Evolutionary conservation across 805 yeast species (phyloP).

Genomic region (Nakazawaea anatomiae): DNA sequence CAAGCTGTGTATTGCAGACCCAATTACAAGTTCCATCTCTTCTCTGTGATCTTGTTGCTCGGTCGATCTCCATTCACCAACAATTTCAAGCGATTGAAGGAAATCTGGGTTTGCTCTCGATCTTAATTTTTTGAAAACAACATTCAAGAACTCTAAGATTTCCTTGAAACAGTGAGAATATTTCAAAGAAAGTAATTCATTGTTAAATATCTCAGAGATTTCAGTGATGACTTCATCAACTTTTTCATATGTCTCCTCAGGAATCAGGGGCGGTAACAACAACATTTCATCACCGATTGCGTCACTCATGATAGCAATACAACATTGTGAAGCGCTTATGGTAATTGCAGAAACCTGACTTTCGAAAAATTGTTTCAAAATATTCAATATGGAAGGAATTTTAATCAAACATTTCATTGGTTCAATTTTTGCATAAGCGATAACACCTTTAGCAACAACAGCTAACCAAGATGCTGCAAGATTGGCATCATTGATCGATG

Average conservation of each 20-base stretch:
- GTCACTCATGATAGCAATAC: conserved; percentile 70
- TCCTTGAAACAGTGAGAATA: conserved; percentile 74
- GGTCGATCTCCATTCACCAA: conserved; percentile 77
- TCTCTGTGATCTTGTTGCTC: conserved; percentile 62
- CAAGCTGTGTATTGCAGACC: conserved; percentile 68
- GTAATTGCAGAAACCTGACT: conserved; percentile 62
- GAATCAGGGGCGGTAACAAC: conserved; percentile 43
- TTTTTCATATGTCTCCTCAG: conserved; percentile 45
- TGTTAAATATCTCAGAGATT: conserved; percentile 46
- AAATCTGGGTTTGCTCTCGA: conserved; percentile 57
- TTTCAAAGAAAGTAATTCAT: conserved; percentile 59
- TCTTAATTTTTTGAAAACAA: conserved; percentile 52
- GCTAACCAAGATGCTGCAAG: conserved; percentile 94
- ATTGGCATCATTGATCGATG: conserved; percentile 76
- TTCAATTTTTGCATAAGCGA: conserved; percentile 39
- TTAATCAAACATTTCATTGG: conserved; percentile 47
- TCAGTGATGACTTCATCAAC: conserved; percentile 49
- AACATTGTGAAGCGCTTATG: conserved; percentile 78
- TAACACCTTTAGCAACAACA: conserved; percentile 69
- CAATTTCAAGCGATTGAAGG: conserved; percentile 49
- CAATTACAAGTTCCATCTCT: conserved; percentile 76
- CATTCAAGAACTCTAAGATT: conserved; percentile 60
- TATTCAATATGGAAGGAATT: conserved; percentile 49
- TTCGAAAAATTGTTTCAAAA: conserved; percentile 57
- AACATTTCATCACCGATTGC: conserved; percentile 57